phyloP scores from a whole-genome alignment of 2,329 filamentous ascomycete species.

The Fusarium citri region DNA sequence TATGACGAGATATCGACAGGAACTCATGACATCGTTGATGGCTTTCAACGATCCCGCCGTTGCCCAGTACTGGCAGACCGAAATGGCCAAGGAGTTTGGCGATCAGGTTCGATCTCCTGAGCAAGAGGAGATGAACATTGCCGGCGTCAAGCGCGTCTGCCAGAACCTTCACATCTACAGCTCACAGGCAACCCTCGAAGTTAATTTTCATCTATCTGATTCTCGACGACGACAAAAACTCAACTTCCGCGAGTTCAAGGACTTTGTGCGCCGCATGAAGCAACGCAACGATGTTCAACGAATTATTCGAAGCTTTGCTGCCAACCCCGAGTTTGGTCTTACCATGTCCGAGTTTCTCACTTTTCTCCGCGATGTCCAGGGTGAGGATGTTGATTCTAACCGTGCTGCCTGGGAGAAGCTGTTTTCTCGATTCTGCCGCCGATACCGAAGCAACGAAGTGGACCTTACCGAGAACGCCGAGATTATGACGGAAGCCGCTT shows the following conservation, averaged over 20 bases:
- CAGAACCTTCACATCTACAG: slow-evolving; percentile 93
- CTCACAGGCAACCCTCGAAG: slow-evolving; percentile 76
- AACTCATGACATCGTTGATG: slow-evolving; percentile 89
- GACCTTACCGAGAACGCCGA: slow-evolving; percentile 57
- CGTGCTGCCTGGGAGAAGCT: slow-evolving; percentile 74
- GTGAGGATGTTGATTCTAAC: slow-evolving; percentile 78
- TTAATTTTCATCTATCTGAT: slow-evolving; percentile 81
- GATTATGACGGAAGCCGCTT: slow-evolving; percentile 81
- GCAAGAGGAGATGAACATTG: slow-evolving; percentile 79
- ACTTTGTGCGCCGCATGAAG: slow-evolving; percentile 86
- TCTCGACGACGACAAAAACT: slow-evolving; percentile 72
- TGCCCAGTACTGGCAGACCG: slow-evolving; percentile 84
- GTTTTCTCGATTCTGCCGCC: slow-evolving; percentile 77
- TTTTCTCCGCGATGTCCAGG: slow-evolving; percentile 80
- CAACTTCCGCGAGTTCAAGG: slow-evolving; percentile 83
- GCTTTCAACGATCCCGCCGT: slow-evolving; percentile 86
- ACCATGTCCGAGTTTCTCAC: slow-evolving; percentile 77
- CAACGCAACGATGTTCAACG: slow-evolving; percentile 82
- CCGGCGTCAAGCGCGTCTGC: slow-evolving; percentile 84
- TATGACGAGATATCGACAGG: slow-evolving; percentile 86
- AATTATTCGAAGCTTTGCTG: slow-evolving; percentile 74
- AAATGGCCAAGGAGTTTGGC: slow-evolving; percentile 78
- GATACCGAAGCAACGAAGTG: slow-evolving; percentile 62
- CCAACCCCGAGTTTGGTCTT: slow-evolving; percentile 71
- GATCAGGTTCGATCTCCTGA: slow-evolving; percentile 63